Evolutionary conservation across 768 basidiomycete species (phyloP), one percentile per base, ranked within the genome.

Genomic region (Dentipellis sp.): DNA sequence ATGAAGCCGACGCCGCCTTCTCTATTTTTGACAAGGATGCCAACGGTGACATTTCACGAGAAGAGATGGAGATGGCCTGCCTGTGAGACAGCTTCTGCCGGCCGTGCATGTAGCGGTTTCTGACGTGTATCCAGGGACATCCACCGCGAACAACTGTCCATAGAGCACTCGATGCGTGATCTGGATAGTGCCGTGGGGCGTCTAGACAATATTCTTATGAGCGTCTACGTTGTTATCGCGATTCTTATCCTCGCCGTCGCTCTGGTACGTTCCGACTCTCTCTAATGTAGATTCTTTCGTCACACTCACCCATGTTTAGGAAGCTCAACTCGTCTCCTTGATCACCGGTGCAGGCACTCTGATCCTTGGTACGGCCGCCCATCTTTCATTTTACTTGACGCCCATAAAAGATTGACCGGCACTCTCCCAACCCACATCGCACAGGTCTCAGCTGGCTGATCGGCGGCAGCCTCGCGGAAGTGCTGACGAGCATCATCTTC

Each of bases 101-200:
- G 29, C 29, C 29, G 29, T 29, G 29, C 6, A 29, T 6, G 29
- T 6, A 29, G 3, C 29, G 29, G 29, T 29, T 29, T 29, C 29
- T 29, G 29, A 29, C 6, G 6, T 29, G 29, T 29, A 3, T 29
- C 54, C 55, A 85, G 88, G 68, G 86, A 90, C 40, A 78, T 91
- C 56, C 92, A 94, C 66, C 79, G 91, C 34, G 93, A 97, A 65
- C 83, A 92, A 57, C 71, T 91, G 39, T 85, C 86, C 17, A 81
- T 97, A 46, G 85, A 89, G 58, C 84, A 86, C 65, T 88, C 85
- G 5, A 91, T 97, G 91, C 78, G 83, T 46, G 91, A 94, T 69
- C 73, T 94, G 50, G 93, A 94, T 68, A 90, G 87, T 52, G 93
- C 93, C 5, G 91, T 94, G 12, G 84, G 89, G 16, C 77, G 88